These are phyloP conservation scores for Penicillium verrucosum DNA, from an alignment of 2,329 filamentous ascomycete genomes.

Conservation along the genomic window DNA sequence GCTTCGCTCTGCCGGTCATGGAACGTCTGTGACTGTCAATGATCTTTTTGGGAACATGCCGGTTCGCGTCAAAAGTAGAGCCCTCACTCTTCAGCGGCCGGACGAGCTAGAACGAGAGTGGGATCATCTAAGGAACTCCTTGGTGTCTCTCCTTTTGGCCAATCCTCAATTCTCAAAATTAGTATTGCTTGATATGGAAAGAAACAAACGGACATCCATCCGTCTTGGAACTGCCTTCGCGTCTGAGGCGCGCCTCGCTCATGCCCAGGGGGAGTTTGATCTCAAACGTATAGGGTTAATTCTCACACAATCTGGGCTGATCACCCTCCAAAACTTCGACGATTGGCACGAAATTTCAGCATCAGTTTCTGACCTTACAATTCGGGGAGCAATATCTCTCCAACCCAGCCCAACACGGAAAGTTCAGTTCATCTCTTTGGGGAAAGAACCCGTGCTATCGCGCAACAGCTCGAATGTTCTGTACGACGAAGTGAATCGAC, in stretches of 20 bases:
- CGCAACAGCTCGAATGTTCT: constrained; percentile 61
- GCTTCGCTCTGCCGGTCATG: constrained; percentile 57
- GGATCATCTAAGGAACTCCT: constrained; percentile 56
- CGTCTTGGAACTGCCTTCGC: constrained; percentile 7
- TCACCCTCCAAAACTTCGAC: constrained; percentile 50
- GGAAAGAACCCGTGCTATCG: constrained; percentile 62
- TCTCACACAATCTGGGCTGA: constrained; percentile 64
- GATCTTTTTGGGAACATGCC: constrained; percentile 89
- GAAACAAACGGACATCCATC: constrained; percentile 37
- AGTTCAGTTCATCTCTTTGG: constrained; percentile 78
- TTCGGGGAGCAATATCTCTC: constrained; percentile 70
- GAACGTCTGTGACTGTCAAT: constrained; percentile 71
- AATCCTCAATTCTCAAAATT: constrained; percentile 61
- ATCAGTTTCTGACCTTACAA: constrained; percentile 56
- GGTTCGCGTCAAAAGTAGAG: constrained; percentile 79
- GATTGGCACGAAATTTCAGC: constrained; percentile 72
- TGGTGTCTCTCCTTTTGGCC: constrained; percentile 66
- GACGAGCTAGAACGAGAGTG: constrained; percentile 61
- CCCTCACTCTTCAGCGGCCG: constrained; percentile 51
- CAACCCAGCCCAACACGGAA: constrained; percentile 67
- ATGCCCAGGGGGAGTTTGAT: constrained; percentile 17
- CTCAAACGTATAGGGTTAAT: constrained; percentile 48
- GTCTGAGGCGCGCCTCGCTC: neutral
- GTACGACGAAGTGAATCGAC: constrained; percentile 72
- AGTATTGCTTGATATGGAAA: constrained; percentile 54